phyloP scores from a whole-genome alignment of 2,329 filamentous ascomycete genomes.

The Colletotrichum salicis region DNA sequence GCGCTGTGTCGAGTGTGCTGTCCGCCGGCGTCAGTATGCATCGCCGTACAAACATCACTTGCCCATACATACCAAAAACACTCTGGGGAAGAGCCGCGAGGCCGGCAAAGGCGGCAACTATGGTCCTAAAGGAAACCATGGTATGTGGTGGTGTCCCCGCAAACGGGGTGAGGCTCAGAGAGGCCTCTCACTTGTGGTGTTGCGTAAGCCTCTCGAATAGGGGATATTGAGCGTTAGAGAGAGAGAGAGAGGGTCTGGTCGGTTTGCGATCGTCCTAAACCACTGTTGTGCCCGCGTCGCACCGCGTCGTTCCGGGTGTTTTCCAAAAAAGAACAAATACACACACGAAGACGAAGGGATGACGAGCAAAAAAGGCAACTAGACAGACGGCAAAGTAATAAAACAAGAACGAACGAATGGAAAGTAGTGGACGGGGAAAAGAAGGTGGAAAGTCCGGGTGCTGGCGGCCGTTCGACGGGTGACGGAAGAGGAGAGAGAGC shows the following conservation, averaged over 20 bases:
- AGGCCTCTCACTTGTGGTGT: conserved; percentile 18
- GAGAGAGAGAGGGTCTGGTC: no score
- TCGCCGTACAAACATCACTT: not conserved
- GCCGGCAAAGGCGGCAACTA: conserved; percentile 45
- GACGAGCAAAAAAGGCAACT: conserved; percentile 13
- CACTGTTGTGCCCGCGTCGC: not conserved
- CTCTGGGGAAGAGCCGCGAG: conserved; percentile 45
- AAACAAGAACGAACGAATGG: conserved; percentile 22
- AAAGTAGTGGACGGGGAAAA: conserved; percentile 20
- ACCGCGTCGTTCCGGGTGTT: not conserved
- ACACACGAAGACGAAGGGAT: not conserved
- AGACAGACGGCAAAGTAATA: conserved; percentile 20
- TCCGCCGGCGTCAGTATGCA: not conserved
- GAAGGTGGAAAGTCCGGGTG: conserved; percentile 31
- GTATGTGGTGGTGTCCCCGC: conserved; percentile 36
- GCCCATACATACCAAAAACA: conserved; percentile 43
- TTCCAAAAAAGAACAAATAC: not conserved
- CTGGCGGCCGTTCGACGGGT: conserved; percentile 11
- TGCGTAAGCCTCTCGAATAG: conserved; percentile 20
- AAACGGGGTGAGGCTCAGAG: conserved; percentile 30
- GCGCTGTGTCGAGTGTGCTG: conserved; percentile 77
- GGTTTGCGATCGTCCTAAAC: not conserved
- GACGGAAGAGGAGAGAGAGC: conserved; percentile 7
- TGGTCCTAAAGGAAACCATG: conserved; percentile 48
- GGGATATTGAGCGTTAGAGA: not conserved